A percentile compares a stretch with the other conserved stretches of the same genome.
Evolutionary conservation across 768 basidiomycete species (phyloP).

Genomic region (Tubosaeta sp.): DNA sequence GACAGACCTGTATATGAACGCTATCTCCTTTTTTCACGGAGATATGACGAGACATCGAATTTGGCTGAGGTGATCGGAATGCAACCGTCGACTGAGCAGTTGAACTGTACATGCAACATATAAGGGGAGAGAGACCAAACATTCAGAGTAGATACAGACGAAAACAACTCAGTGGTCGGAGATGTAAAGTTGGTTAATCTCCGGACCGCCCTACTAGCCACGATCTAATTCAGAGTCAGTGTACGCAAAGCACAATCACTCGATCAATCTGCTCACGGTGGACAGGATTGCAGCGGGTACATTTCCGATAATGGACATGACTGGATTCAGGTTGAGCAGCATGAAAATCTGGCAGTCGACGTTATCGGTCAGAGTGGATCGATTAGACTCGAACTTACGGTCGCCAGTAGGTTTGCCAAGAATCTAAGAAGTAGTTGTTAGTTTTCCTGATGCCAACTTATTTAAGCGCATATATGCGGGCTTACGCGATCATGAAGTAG

Average conservation of each 20-base stretch:
- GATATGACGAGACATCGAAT: conserved; percentile 21
- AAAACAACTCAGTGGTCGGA: conserved; percentile 45
- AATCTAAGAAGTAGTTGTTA: conserved; percentile 41
- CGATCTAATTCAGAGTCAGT: conserved; percentile 45
- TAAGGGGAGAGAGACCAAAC: conserved; percentile 22
- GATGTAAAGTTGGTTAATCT: conserved; percentile 56
- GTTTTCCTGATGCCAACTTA: not conserved
- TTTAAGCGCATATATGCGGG: conserved; percentile 8
- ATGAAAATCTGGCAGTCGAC: conserved; percentile 44
- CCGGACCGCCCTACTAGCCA: conserved; percentile 59
- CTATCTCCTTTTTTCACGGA: conserved; percentile 42
- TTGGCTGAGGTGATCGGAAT: conserved; percentile 44
- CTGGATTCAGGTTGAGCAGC: conserved; percentile 63
- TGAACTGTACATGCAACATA: conserved; percentile 29
- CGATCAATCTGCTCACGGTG: conserved; percentile 40
- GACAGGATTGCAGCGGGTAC: conserved; percentile 69
- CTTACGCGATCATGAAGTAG: conserved; percentile 69
- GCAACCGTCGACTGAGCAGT: conserved; percentile 51
- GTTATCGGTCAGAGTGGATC: not conserved
- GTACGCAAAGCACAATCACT: not conserved
- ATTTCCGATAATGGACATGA: conserved; percentile 71
- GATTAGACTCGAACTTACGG: conserved; percentile 25
- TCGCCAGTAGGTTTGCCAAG: conserved; percentile 59
- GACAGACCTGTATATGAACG: conserved; percentile 56
- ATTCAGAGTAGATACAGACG: conserved; percentile 36